phyloP scores from a whole-genome alignment of 352 stramenopile species.

The Blastocystis sp. region DNA sequence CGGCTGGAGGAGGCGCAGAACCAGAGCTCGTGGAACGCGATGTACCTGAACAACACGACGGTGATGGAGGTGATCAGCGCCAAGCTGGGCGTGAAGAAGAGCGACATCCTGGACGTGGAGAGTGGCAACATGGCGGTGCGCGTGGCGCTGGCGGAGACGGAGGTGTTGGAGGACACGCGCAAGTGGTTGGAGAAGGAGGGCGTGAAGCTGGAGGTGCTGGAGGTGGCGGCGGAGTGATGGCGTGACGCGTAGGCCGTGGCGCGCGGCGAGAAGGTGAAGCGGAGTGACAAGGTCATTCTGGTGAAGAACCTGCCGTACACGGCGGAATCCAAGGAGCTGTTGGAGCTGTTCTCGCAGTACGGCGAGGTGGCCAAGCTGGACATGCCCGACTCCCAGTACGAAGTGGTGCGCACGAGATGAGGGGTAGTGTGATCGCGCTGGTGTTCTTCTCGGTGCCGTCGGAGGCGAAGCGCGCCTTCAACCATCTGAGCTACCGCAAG shows the following conservation, averaged over 20 bases:
- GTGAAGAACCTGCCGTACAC: slow-evolving; percentile 96
- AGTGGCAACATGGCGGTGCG: slow-evolving; percentile 91
- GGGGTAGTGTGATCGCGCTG: slow-evolving; percentile 81
- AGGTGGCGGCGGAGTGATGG: slow-evolving; percentile 75
- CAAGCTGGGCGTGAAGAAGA: slow-evolving; percentile 83
- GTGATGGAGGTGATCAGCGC: slow-evolving; percentile 77
- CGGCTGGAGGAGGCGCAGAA: slow-evolving; percentile 78
- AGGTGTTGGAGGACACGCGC: slow-evolving; percentile 94
- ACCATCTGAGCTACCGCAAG: slow-evolving; percentile 92
- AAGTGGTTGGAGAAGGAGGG: slow-evolving; percentile 89
- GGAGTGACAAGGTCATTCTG: slow-evolving; percentile 88
- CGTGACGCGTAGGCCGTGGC: slow-evolving; percentile 69
- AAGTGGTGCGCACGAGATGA: background rate
- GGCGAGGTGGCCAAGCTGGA: slow-evolving; percentile 83
- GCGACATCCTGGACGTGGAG: slow-evolving; percentile 89
- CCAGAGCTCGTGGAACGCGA: slow-evolving; percentile 88
- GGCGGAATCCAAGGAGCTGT: slow-evolving; percentile 86
- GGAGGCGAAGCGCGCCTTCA: slow-evolving; percentile 90
- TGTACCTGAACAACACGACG: slow-evolving; percentile 84
- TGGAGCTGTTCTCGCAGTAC: slow-evolving; percentile 87
- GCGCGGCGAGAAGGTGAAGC: slow-evolving; percentile 76
- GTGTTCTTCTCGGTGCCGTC: slow-evolving; percentile 90
- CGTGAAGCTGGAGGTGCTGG: slow-evolving; percentile 87
- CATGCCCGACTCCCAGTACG: slow-evolving; percentile 82
- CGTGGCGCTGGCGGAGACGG: slow-evolving; percentile 93